Evolutionary conservation across 2,329 filamentous ascomycete species (phyloP).

Genomic region (Paecilomyces sp.): DNA sequence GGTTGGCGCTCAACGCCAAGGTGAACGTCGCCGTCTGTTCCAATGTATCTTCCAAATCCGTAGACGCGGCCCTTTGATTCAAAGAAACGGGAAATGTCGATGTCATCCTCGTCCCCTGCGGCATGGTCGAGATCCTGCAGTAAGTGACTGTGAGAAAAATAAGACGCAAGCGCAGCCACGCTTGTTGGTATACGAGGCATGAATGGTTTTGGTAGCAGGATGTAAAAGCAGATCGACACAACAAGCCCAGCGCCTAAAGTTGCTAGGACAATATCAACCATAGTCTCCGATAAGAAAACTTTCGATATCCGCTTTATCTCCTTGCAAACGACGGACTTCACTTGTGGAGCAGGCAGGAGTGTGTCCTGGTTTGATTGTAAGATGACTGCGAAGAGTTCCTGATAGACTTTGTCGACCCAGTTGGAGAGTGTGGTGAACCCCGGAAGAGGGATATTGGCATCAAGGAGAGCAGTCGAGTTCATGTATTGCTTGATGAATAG

Average conservation of each 20-base stretch:
- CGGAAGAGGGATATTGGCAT: constrained; percentile 26
- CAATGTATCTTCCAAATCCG: constrained; percentile 47
- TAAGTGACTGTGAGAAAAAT: constrained; percentile 42
- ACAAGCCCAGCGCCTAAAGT: constrained; percentile 41
- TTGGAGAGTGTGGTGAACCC: constrained; percentile 16
- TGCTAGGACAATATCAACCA: constrained; percentile 39
- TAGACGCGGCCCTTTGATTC: constrained; percentile 19
- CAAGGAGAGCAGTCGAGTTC: constrained; percentile 27
- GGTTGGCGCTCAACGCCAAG: constrained; percentile 47
- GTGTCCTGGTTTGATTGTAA: constrained; percentile 38
- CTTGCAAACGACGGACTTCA: background rate
- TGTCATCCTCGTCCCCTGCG: background rate
- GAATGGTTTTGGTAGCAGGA: constrained; percentile 31
- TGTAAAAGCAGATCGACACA: constrained; percentile 40
- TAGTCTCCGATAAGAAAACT: constrained; percentile 43
- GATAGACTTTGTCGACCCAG: constrained; percentile 23
- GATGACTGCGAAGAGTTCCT: constrained; percentile 35
- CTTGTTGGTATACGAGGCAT: constrained; percentile 48
- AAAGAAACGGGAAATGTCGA: background rate
- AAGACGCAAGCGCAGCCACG: constrained; percentile 41
- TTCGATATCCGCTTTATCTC: constrained; percentile 10
- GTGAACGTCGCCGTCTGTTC: constrained; percentile 40
- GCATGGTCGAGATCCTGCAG: constrained; percentile 27
- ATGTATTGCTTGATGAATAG: constrained; percentile 34
- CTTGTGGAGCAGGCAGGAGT: constrained; percentile 17